These are phyloP conservation scores for Cajanus cajan DNA, from an alignment of 306 rosid species.

Conservation along the genomic window DNA sequence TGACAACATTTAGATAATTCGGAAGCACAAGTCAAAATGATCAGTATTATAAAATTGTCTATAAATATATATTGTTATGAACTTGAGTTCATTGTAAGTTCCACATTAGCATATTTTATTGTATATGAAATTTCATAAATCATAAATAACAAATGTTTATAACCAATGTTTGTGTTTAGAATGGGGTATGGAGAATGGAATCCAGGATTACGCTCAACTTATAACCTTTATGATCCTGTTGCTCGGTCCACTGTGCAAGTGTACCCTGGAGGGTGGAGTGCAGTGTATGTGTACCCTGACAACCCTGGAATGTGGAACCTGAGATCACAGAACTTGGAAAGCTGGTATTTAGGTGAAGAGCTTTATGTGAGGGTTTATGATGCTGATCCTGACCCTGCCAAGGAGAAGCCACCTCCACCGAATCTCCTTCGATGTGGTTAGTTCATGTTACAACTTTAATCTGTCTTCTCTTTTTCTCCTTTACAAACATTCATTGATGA, in stretches of 20 bases:
- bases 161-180: constrained; percentile 25
- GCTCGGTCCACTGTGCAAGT: constrained; percentile 64
- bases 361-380: constrained; percentile 66
- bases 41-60: not conserved
- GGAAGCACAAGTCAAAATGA: not conserved
- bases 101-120: not conserved
- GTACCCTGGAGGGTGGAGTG: constrained; percentile 71
- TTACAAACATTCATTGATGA: not conserved
- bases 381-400: constrained; percentile 64
- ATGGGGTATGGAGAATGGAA: constrained; percentile 55
- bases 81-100: not conserved
- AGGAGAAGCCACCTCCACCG: constrained; percentile 59
- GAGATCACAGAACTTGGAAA: constrained; percentile 66
- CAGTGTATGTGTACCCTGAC: constrained; percentile 77
- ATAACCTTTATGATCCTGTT: constrained; percentile 57
- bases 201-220: constrained; percentile 25
- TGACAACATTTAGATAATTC: not conserved
- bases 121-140: not conserved
- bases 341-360: constrained; percentile 76
- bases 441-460: constrained; percentile 6
- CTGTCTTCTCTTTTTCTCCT: not conserved
- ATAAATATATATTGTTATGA: not conserved
- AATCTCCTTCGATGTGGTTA: constrained; percentile 74
- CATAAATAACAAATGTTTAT: not conserved
- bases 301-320: constrained; percentile 92